Evolutionary conservation across 139 green algal species (phyloP), one percentile per base, ranked within the genome.

Genomic region (Monoraphidium neglectum): DNA sequence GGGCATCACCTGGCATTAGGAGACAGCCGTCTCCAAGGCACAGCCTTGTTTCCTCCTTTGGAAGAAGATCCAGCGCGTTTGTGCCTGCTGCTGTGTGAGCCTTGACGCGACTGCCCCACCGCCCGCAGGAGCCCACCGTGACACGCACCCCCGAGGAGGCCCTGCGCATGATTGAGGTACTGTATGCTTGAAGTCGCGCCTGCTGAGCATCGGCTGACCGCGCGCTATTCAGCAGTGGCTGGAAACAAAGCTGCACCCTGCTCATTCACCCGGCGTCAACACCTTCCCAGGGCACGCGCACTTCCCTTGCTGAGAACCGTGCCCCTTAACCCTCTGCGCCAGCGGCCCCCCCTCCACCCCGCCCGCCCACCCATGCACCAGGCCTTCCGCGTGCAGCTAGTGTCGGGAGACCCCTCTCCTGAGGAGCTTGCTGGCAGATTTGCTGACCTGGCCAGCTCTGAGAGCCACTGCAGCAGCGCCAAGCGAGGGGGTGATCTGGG

Each of bases 381-480:
- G 82, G 80, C 56, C 30, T 90, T 91, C 74, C 81, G 86, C n/a
- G 68, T 83, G 37, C 80, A 85, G 68, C 71, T 97, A 18, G 81
- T 82, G 2, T 72, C 63, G 12, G 89, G 85, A 0, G 8, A 51
- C 8, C 43, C 56, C 56, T 30, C 10, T 10, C 26, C 26, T 10
- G 56, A 63, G 10, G 24, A 30, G 12, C 56, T 63, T 63, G 47
- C 82, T 21, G 77, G 57, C 12, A 75, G 86, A 4, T 98, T 98
- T 84, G 92, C 79, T 0, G 60, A 74, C 0, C 78, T 97, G 37
- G 94, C 94, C 0, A 77, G 68, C 0, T 65, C 62, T 30, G 94
- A 98, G 72, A 92, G 82, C 62, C 90, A 98, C 82, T 98, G 94
- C 86, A 90, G 86, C 83, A 94, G 85, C 46, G 90, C 89, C 36